Percentiles rank a stretch among this genome's conserved stretches.
phyloP scores from a whole-genome alignment of 768 basidiomycete species.

The Mycena capillaripes region DNA sequence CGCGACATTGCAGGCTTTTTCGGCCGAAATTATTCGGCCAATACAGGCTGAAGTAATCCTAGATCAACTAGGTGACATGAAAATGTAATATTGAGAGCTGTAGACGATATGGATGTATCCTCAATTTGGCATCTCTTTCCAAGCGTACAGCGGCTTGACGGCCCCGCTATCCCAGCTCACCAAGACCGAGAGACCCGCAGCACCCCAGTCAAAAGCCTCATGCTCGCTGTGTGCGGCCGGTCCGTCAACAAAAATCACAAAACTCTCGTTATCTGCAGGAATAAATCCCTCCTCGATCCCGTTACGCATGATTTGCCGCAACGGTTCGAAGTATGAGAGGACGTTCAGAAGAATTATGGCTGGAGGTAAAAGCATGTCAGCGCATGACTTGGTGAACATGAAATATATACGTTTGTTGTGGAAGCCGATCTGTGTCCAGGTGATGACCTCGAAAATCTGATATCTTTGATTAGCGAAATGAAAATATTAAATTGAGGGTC shows the following conservation, averaged over 20 bases:
- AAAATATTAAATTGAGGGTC: no score
- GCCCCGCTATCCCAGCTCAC: constrained; percentile 65
- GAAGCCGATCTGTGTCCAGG: constrained; percentile 75
- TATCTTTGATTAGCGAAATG: not conserved
- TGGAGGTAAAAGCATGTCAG: constrained; percentile 44
- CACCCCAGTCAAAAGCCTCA: constrained; percentile 83
- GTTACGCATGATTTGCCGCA: constrained; percentile 78
- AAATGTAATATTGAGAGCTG: not conserved
- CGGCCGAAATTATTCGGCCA: no score
- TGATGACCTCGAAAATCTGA: constrained; percentile 73
- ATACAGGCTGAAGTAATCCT: no score
- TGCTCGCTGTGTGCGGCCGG: constrained; percentile 67
- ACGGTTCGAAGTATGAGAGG: constrained; percentile 83
- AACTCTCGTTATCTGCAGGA: constrained; percentile 60
- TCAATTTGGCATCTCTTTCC: constrained; percentile 55
- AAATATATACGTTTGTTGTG: constrained; percentile 84
- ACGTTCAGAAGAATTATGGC: constrained; percentile 93
- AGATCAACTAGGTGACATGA: no score
- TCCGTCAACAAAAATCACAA: constrained; percentile 84
- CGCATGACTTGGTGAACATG: no score
- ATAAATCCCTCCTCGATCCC: constrained; percentile 61
- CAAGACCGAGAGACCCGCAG: constrained; percentile 73
- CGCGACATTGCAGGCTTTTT: no score
- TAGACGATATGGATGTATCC: constrained; percentile 15
- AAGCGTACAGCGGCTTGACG: constrained; percentile 58